Evolutionary conservation across 176 grass and related monocot species (phyloP).

Genomic region (Microstegium vimineum): DNA sequence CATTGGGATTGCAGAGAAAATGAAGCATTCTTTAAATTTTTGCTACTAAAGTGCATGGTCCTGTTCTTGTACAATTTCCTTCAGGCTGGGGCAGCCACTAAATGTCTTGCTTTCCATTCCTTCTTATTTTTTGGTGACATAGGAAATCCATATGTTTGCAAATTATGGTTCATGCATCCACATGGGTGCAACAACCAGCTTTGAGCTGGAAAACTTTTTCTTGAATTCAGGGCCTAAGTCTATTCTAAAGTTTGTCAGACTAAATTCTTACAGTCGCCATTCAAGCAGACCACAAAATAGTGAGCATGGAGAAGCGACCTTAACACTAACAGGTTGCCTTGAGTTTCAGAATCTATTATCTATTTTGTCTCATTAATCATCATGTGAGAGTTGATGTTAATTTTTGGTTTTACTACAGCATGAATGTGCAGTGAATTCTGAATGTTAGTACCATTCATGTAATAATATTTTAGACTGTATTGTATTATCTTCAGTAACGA

Average conservation of each 20-base stretch:
- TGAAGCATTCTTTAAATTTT: neutral
- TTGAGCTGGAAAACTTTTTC: neutral
- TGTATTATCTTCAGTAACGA: constrained; percentile 10
- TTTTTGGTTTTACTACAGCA: neutral
- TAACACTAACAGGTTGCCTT: neutral
- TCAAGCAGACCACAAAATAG: neutral
- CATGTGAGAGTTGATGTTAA: neutral
- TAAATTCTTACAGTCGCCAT: neutral
- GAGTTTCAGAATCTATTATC: neutral
- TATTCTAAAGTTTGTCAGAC: neutral
- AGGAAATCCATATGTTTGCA: neutral
- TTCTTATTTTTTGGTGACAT: no score
- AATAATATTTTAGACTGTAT: neutral
- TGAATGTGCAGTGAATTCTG: neutral
- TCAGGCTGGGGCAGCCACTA: neutral
- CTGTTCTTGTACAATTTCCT: neutral
- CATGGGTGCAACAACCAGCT: neutral
- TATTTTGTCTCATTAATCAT: neutral
- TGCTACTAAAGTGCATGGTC: neutral
- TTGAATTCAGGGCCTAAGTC: neutral
- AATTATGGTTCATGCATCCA: neutral
- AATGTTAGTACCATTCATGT: neutral
- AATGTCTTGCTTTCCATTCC: neutral
- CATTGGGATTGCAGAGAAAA: neutral
- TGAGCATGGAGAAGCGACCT: neutral